Evolutionary conservation across 202 grass and related monocot species (phyloP).

Genomic region (Panicum virgatum): DNA sequence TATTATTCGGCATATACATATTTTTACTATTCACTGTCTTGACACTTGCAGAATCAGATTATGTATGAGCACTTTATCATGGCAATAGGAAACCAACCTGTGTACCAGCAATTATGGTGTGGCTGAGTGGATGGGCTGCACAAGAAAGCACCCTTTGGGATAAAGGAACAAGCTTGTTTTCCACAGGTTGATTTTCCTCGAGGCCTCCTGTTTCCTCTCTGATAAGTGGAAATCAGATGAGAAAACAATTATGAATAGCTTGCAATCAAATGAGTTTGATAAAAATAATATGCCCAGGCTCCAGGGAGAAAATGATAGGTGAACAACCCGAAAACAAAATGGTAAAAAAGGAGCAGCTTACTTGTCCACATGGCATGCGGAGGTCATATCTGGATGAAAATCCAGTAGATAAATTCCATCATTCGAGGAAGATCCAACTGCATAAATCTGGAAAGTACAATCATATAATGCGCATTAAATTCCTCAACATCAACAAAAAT

Average conservation of each 20-base stretch:
- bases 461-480: constrained; percentile 14
- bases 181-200: constrained; percentile 34
- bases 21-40: not conserved
- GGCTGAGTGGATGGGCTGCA: constrained; percentile 67
- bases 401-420: constrained; percentile 79
- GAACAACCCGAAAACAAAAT: constrained; percentile 21
- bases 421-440: constrained; percentile 68
- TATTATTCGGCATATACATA: not conserved
- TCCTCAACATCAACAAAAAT: constrained; percentile 16
- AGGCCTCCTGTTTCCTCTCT: constrained; percentile 58
- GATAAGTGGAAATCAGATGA: constrained; percentile 38
- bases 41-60: not conserved
- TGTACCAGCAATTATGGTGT: constrained; percentile 75
- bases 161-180: constrained; percentile 72
- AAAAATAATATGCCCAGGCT: not conserved
- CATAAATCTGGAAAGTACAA: constrained; percentile 64
- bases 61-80: not conserved
- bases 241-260: constrained; percentile 20
- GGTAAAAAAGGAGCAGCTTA: constrained; percentile 40
- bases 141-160: constrained; percentile 72
- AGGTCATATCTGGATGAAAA: constrained; percentile 79
- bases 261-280: not conserved
- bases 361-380: constrained; percentile 80
- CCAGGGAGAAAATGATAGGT: not conserved
- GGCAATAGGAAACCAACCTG: constrained; percentile 56